Evolutionary conservation across 805 yeast species (phyloP).

Genomic region (Monosporozyma siamensis): DNA sequence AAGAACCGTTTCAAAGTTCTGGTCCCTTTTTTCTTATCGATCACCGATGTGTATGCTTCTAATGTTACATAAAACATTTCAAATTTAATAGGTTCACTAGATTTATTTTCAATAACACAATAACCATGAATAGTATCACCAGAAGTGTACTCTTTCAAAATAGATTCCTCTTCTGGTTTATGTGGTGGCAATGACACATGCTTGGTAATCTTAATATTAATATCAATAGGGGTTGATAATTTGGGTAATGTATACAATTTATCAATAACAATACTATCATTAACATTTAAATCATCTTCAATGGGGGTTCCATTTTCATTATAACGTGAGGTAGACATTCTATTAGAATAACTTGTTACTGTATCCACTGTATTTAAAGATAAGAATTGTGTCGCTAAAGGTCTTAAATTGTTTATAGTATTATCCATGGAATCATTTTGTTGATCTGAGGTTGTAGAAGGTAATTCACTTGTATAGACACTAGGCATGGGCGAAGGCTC

Average conservation of each 20-base stretch:
- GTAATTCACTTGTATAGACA: neutral
- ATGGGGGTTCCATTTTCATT: slow-evolving; percentile 16
- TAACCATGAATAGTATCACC: slow-evolving; percentile 63
- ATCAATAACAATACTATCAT: slow-evolving; percentile 42
- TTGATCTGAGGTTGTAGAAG: neutral
- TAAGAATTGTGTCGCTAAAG: neutral
- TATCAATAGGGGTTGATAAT: slow-evolving; percentile 33
- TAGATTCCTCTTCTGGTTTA: slow-evolving; percentile 36
- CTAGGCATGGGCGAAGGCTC: neutral
- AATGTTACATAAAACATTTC: slow-evolving; percentile 51
- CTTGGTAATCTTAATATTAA: slow-evolving; percentile 45
- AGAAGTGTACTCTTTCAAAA: slow-evolving; percentile 47
- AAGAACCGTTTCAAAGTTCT: slow-evolving; percentile 40
- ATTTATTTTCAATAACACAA: slow-evolving; percentile 40
- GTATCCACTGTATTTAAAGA: neutral
- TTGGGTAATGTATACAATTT: slow-evolving; percentile 42
- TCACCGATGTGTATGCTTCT: slow-evolving; percentile 34
- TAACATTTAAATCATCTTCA: slow-evolving; percentile 28
- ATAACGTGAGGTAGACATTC: slow-evolving; percentile 10
- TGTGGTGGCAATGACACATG: slow-evolving; percentile 39
- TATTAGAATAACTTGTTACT: neutral
- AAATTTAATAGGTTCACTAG: slow-evolving; percentile 41
- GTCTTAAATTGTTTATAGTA: slow-evolving; percentile 2
- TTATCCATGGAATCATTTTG: neutral
- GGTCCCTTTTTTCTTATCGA: slow-evolving; percentile 28